These are phyloP conservation scores for Solanum hybrid DNA, from an alignment of 305 asterid species.

Conservation along the genomic window DNA sequence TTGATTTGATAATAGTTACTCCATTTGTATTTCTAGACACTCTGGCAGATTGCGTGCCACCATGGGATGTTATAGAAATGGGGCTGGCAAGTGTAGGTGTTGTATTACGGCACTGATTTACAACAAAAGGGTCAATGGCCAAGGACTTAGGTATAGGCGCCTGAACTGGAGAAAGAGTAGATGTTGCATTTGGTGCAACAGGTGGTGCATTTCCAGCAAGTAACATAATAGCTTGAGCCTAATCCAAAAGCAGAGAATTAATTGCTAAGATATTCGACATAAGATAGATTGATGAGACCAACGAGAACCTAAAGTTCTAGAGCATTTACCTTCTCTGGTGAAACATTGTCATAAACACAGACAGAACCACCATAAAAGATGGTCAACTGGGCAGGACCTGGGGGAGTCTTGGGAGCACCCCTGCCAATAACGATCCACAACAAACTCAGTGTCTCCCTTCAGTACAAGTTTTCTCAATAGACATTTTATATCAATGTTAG, in stretches of 20 bases:
- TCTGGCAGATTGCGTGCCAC: constrained; percentile 24
- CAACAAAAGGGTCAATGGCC: constrained; percentile 25
- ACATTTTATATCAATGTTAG: background rate
- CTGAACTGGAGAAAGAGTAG: constrained; percentile 31
- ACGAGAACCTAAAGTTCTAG: background rate
- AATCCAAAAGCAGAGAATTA: constrained; percentile 4
- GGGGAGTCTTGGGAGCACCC: constrained; percentile 27
- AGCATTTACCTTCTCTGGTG: constrained; percentile 59
- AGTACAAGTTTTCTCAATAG: background rate
- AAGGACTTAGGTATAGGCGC: constrained; percentile 28
- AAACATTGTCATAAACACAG: constrained; percentile 56
- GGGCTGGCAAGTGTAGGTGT: constrained; percentile 25
- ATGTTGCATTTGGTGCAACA: constrained; percentile 17
- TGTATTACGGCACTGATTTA: constrained; percentile 24
- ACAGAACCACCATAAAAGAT: constrained; percentile 75
- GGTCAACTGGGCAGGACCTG: constrained; percentile 65
- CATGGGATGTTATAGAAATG: constrained; percentile 21
- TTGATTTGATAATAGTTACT: constrained; percentile 18
- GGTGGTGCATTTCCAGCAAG: constrained; percentile 71
- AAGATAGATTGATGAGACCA: background rate
- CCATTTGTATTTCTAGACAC: constrained; percentile 17
- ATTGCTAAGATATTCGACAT: background rate
- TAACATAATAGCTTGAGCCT: constrained; percentile 91
- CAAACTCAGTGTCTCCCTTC: background rate
- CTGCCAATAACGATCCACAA: constrained; percentile 21